Evolutionary conservation across 805 yeast genomes (phyloP).

Genomic region (Hanseniaspora opuntiae): DNA sequence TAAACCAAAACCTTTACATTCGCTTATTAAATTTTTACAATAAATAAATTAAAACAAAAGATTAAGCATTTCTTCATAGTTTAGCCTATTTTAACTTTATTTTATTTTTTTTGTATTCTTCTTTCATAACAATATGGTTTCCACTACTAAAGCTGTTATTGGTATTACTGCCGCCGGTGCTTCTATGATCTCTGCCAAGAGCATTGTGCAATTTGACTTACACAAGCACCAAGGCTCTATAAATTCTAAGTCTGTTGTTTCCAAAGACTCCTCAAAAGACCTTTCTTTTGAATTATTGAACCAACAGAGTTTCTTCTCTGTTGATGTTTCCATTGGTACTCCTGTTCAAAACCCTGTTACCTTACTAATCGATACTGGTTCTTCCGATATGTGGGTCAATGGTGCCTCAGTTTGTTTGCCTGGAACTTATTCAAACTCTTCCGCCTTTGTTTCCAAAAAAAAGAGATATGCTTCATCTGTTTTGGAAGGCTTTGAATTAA

Average conservation of each 20-base stretch:
- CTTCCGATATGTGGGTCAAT: conserved; percentile 59
- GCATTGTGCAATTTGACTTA: conserved; percentile 2
- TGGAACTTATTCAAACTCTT: conserved; percentile 9
- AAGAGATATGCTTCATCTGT: conserved; percentile 10
- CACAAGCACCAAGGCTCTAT: conserved; percentile 3
- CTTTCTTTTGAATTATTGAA: conserved; percentile 26
- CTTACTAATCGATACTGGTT: conserved; percentile 62
- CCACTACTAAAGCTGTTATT: background rate
- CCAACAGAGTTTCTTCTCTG: conserved; percentile 33
- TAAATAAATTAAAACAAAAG: too few species aligned
- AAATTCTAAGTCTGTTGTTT: conserved; percentile 1
- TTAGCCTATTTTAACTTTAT: too few species aligned
- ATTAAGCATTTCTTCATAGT: too few species aligned
- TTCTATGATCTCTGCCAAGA: background rate
- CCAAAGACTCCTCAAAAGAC: background rate
- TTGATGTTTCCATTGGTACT: conserved; percentile 40
- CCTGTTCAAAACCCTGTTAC: conserved; percentile 37
- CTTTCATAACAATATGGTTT: background rate
- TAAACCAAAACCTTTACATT: too few species aligned
- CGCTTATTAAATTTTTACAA: too few species aligned
- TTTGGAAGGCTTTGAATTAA: conserved; percentile 10
- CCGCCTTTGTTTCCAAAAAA: background rate
- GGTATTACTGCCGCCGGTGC: background rate
- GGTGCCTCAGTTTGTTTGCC: conserved; percentile 32
- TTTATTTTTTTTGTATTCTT: background rate